Percentiles rank a stretch among this genome's conserved stretches.
phyloP scores from a whole-genome alignment of 768 basidiomycete genomes.

The Mycena leptocephala region DNA sequence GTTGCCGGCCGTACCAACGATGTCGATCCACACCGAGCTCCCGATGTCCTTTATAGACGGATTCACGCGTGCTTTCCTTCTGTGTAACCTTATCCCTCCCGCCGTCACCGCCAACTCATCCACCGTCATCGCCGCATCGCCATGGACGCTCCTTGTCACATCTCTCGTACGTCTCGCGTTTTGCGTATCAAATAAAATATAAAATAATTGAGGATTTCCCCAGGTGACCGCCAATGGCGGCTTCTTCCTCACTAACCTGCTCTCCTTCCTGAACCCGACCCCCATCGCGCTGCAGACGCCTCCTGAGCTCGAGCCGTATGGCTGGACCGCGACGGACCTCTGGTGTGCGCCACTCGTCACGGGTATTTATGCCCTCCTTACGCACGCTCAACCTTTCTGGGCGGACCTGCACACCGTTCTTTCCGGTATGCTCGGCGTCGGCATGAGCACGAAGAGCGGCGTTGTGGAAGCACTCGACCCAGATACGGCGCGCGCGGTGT shows the following conservation, averaged over 20 bases:
- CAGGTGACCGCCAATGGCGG: constrained; percentile 85
- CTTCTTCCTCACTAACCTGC: constrained; percentile 84
- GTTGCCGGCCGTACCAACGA: constrained; percentile 70
- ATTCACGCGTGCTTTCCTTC: constrained; percentile 82
- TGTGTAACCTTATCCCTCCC: constrained; percentile 86
- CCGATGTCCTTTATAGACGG: constrained; percentile 85
- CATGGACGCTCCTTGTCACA: constrained; percentile 83
- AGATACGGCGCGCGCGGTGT: constrained; percentile 79
- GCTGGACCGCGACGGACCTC: constrained; percentile 89
- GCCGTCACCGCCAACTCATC: constrained; percentile 70
- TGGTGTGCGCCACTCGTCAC: constrained; percentile 90
- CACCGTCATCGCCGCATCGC: constrained; percentile 71
- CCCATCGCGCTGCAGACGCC: constrained; percentile 82
- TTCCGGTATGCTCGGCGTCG: constrained; percentile 60
- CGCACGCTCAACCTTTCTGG: constrained; percentile 92
- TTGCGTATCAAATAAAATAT: neutral
- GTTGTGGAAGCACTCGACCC: constrained; percentile 69
- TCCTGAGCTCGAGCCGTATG: constrained; percentile 84
- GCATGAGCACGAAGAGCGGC: constrained; percentile 39
- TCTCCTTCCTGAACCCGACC: constrained; percentile 84
- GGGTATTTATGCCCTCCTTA: constrained; percentile 85
- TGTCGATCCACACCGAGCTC: constrained; percentile 74
- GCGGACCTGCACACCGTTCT: constrained; percentile 70
- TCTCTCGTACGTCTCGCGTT: constrained; percentile 70
- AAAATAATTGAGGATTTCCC: neutral